Base-by-base conservation (phyloP, 2,329 filamentous ascomycete species). In the Fusarium sp. region DNA sequence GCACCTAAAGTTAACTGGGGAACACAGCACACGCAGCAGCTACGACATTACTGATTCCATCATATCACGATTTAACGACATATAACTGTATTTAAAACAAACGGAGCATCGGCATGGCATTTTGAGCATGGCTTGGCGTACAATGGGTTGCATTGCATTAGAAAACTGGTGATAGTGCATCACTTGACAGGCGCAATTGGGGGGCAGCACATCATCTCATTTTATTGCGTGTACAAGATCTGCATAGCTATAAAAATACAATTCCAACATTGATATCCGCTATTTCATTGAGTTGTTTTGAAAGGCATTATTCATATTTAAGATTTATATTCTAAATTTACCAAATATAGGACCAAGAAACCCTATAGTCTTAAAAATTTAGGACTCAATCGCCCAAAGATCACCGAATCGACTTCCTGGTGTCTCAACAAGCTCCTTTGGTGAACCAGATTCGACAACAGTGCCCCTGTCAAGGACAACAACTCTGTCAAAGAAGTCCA, bases 401-500 rank as follows among this genome's bases (percentile, higher is more conserved):
- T 77, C 75, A 1, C 72, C 67, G 20, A 79, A 79, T 9, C 73
- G 63, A 49, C 71, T 77, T 1, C 72, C 74, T 2, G 68, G 60
- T 5, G 29, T 70, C 7, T 69, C 52, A 3, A 74, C 66, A 18
- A 78, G 67, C 8, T 65, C 52, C 36, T 41, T 68, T 4, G 76
- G 76, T 1, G 40, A 58, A 1, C 75, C 74, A 4, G 66, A 67
- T 63, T 86, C 84, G 1, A 83, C 80, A 14, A 86, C 74, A 23
- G 72, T 66, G 4, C 84, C 84, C 41, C 76, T 75, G n/a, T 86
- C 81, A 75, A 87, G 80, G 6, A 87, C 81, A 2, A 83, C 76
- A 15, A 87, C 80, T 7, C 76, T 75, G 52, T 86, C 83, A 63
- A 76, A 76, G 20, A 84, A 86, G 52, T 84, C 82, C 62, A 84